phyloP scores from a whole-genome alignment of 345 rosid genomes.

The Boechera divaricarpa region DNA sequence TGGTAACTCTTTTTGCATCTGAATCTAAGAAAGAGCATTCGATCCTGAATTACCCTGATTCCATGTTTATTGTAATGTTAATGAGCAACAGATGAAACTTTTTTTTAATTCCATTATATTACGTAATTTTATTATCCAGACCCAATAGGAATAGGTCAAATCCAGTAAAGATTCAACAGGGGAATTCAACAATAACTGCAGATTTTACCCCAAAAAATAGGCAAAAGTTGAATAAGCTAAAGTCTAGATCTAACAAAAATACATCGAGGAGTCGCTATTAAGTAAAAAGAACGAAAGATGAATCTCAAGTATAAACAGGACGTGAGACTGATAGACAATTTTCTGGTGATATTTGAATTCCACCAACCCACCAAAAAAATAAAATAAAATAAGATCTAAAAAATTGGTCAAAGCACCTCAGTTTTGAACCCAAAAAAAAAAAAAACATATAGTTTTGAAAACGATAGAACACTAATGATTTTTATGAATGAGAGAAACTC shows the following conservation, averaged over 20 bases:
- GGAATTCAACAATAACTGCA: not conserved
- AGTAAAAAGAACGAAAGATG: no score
- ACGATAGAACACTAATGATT: no score
- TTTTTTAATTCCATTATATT: not conserved
- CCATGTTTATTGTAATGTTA: no score
- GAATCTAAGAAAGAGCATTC: slow-evolving; percentile 2
- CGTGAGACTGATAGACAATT: no score
- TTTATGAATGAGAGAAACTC: no score
- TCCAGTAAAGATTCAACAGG: not conserved
- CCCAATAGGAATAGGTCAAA: slow-evolving; percentile 26
- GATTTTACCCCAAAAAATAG: not conserved
- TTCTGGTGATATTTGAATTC: slow-evolving; percentile 4
- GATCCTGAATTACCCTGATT: not conserved
- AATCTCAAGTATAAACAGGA: no score
- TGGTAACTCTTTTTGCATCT: slow-evolving; percentile 23
- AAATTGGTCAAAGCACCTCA: slow-evolving; percentile 16
- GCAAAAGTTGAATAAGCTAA: not conserved
- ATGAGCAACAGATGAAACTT: no score
- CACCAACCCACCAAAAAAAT: slow-evolving; percentile 21
- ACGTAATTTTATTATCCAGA: not conserved
- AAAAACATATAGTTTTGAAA: not conserved
- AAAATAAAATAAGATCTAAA: slow-evolving; percentile 2
- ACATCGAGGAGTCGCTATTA: no score
- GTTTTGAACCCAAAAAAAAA: not conserved
- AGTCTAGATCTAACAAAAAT: slow-evolving; percentile 21